These are phyloP conservation scores for Chenopodium formosanum DNA, from an alignment of 148 eudicot species.

Conservation along the genomic window DNA sequence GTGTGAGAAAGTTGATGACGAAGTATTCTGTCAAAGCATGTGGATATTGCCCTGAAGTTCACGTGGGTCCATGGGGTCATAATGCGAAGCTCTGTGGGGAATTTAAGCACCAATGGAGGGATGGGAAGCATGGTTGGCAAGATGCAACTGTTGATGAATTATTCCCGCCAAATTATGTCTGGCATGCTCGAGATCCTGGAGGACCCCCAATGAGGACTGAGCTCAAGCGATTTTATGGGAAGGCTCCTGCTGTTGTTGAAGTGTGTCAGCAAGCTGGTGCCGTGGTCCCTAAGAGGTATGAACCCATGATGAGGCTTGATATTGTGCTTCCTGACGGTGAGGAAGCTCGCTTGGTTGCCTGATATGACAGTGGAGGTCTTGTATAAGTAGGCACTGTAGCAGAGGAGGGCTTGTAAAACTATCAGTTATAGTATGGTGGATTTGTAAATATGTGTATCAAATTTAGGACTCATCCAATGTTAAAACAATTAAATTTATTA, in stretches of 20 bases:
- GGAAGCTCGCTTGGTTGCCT: conserved; percentile 72
- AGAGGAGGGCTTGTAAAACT: conserved; percentile 2
- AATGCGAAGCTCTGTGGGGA: conserved; percentile 96
- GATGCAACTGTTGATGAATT: conserved; percentile 83
- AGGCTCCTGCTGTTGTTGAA: conserved; percentile 91
- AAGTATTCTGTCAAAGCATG: conserved; percentile 89
- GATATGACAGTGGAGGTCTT: background rate
- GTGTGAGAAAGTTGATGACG: conserved; percentile 70
- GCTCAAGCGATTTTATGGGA: conserved; percentile 80
- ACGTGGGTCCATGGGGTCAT: conserved; percentile 99
- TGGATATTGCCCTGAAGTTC: conserved; percentile 96
- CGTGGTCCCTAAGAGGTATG: conserved; percentile 37
- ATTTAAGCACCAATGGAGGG: conserved; percentile 99
- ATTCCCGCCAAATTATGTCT: conserved; percentile 86
- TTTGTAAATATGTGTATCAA: conserved; percentile 2
- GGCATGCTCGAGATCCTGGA: conserved; percentile 79
- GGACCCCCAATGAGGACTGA: conserved; percentile 68
- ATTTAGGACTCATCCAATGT: too few species aligned
- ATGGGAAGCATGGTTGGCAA: conserved; percentile 99
- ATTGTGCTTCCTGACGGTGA: conserved; percentile 55
- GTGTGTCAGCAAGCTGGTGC: conserved; percentile 91
- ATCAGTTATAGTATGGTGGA: background rate
- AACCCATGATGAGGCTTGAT: conserved; percentile 10
- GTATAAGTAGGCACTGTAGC: too few species aligned
- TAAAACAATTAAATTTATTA: too few species aligned